Evolutionary conservation across 352 stramenopile genomes (phyloP).

Genomic region (Phytophthora kernoviae): DNA sequence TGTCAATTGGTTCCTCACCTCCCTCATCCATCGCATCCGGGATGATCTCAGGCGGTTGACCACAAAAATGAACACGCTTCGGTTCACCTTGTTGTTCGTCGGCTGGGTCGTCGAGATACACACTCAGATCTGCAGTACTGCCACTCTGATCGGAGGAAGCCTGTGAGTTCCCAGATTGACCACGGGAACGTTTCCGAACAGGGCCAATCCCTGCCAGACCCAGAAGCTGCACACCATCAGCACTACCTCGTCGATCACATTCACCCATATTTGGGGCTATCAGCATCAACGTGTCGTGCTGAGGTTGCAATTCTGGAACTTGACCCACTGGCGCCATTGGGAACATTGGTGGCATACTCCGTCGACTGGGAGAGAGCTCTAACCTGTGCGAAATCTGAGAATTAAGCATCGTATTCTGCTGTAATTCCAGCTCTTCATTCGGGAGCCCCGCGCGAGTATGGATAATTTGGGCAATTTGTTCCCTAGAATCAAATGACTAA

Average conservation of each 20-base stretch:
- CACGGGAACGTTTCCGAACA: slow-evolving; percentile 52
- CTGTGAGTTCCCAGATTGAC: slow-evolving; percentile 58
- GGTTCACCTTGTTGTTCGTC: slow-evolving; percentile 42
- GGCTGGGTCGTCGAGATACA: slow-evolving; percentile 34
- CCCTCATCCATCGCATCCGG: slow-evolving; percentile 24
- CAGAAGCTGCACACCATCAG: slow-evolving; percentile 39
- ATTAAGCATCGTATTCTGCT: slow-evolving; percentile 87
- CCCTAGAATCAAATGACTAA: slow-evolving; percentile 70
- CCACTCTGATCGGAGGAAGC: slow-evolving; percentile 57
- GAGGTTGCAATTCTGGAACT: slow-evolving; percentile 19
- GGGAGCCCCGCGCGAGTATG: slow-evolving; percentile 55
- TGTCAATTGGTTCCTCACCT: slow-evolving; percentile 21
- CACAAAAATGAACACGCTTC: slow-evolving; percentile 60
- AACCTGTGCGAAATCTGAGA: slow-evolving; percentile 76
- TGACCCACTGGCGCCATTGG: slow-evolving; percentile 31
- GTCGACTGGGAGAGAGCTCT: slow-evolving; percentile 61
- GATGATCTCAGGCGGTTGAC: slow-evolving; percentile 50
- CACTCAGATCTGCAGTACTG: slow-evolving; percentile 50
- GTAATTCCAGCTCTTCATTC: slow-evolving; percentile 59
- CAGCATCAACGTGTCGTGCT: slow-evolving; percentile 36
- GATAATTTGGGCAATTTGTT: slow-evolving; percentile 74
- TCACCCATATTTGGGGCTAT: slow-evolving; percentile 20
- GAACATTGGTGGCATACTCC: slow-evolving; percentile 60
- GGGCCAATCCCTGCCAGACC: slow-evolving; percentile 32
- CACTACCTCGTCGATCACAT: slow-evolving; percentile 33